Base-by-base conservation (phyloP, 1,284 basidiomycete species). In the Pseudozyma pruni region DNA sequence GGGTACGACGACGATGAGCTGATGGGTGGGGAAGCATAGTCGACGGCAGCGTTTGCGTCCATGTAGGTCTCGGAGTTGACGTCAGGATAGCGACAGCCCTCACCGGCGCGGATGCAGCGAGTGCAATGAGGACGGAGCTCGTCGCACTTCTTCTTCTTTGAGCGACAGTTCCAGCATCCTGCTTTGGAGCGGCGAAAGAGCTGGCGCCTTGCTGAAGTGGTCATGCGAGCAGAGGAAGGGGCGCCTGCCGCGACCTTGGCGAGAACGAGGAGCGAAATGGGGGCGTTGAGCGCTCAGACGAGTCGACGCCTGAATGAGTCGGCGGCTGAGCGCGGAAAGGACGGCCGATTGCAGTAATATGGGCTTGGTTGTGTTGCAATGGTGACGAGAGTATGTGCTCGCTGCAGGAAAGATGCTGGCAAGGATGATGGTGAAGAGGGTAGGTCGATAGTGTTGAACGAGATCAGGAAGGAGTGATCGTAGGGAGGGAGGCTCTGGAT, bases 61-160 rank as follows among this genome's bases (percentile, higher is more conserved):
- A n/a, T 16, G 13, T 56, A 44, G 20, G 58, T 57, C 25, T 68
- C 57, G 14, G 64, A 53, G 45, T 43, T 57, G 19, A 42, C 51
- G 23, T 69, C 58, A 2, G 69, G 69, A 50, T 72, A 72, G 42
- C 62, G 62, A 57, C 69, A 72, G 47, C 39, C 38, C 10, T 67
- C 62, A 8, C 61, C 58, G 23, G 58, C 58, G 20, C 62, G 56
- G 23, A 59, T 47, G 41, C 69, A 72, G 34, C 69, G 41, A 35
- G 69, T 62, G 45, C 69, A 72, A 20, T 62, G 47, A 23, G 69
- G 69, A 31, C 62, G 57, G 29, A 47, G 41, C 40, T 72, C 69
- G 62, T 72, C 69, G 45, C 69, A 72, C 45, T 72, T 72, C 34
- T 72, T 72, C 62, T 72, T 72, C 37, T 72, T 66, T 25, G 62